Evolutionary conservation across 495 filamentous ascomycete genomes (phyloP).

Genomic region (Aspergillus nidulans): DNA sequence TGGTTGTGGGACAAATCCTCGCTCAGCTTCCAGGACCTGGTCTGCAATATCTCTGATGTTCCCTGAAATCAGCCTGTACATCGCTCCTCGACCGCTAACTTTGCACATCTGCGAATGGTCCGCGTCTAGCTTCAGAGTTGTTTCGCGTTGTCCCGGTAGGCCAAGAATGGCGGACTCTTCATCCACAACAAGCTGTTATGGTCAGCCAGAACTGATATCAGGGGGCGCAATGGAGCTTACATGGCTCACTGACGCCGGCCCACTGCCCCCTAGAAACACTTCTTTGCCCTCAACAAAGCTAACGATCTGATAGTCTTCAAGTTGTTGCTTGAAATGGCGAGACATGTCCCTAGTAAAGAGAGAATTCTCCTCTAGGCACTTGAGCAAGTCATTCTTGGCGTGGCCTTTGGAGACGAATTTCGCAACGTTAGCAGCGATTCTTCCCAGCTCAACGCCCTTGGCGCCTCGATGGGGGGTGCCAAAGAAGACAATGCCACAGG

Average conservation of each 20-base stretch:
- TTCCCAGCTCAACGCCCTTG: conserved; percentile 35
- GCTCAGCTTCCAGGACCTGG: conserved; percentile 30
- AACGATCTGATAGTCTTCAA: conserved; percentile 37
- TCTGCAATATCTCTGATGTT: conserved; percentile 38
- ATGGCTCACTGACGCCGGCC: conserved; percentile 31
- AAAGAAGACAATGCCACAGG: conserved; percentile 43
- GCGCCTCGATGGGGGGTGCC: conserved; percentile 43
- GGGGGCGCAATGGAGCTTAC: conserved; percentile 13
- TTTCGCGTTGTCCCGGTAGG: conserved; percentile 34
- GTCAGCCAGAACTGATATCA: conserved; percentile 5
- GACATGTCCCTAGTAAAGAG: conserved; percentile 39
- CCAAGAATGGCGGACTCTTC: conserved; percentile 38
- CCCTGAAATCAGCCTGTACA: conserved; percentile 37
- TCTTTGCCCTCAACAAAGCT: conserved; percentile 43
- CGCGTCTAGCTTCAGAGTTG: conserved; percentile 37
- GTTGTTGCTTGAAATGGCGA: conserved; percentile 32
- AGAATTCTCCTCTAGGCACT: conserved; percentile 37
- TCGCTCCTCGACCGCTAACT: conserved; percentile 27
- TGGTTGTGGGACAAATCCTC: conserved; percentile 32
- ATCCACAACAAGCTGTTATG: conserved; percentile 32
- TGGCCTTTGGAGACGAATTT: conserved; percentile 31
- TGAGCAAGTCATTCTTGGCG: conserved; percentile 32
- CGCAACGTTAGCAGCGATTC: conserved; percentile 35
- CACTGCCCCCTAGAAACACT: conserved; percentile 29
- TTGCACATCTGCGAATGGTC: conserved; percentile 42